These are phyloP conservation scores for Russula lepida DNA, from an alignment of 768 basidiomycete species.

Conservation along the genomic window DNA sequence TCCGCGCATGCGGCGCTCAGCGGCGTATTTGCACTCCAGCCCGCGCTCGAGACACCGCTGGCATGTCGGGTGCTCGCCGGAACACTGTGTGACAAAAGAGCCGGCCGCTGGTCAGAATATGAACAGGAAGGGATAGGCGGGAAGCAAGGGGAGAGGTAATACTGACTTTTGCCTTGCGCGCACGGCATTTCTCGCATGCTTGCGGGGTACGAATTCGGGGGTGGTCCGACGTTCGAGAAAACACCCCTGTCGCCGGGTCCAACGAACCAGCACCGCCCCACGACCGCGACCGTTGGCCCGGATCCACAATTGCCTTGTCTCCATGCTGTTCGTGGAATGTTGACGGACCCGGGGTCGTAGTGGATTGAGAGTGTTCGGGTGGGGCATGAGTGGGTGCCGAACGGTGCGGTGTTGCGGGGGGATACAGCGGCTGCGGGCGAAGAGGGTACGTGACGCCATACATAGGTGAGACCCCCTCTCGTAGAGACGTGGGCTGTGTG, in stretches of 20 bases:
- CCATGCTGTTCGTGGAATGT: not conserved
- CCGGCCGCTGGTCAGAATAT: not conserved
- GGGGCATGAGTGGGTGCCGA: not conserved
- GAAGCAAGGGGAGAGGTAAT: not conserved
- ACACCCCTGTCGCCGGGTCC: slow-evolving; percentile 57
- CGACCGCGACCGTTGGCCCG: not conserved
- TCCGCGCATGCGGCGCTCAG: slow-evolving; percentile 55
- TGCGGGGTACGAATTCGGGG: slow-evolving; percentile 61
- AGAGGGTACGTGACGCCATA: not conserved
- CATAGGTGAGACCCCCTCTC: not conserved
- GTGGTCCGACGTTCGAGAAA: slow-evolving; percentile 55
- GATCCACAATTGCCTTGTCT: not conserved
- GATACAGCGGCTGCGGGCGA: not conserved
- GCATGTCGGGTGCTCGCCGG: slow-evolving; percentile 62
- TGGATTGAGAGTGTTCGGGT: not conserved
- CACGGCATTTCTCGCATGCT: slow-evolving; percentile 68
- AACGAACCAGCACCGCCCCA: slow-evolving; percentile 42
- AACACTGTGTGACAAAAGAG: slow-evolving; percentile 39
- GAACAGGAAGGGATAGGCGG: not conserved
- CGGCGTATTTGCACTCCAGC: slow-evolving; percentile 56
- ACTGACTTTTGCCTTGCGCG: slow-evolving; percentile 64
- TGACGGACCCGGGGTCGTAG: not conserved
- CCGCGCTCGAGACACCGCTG: slow-evolving; percentile 54
- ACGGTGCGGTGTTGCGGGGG: not conserved
- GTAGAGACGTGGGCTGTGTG: not conserved